A percentile compares a stretch with the other conserved stretches of the same genome.
Conservation (phyloP, 1,284 basidiomycete genomes). For the Wolfiporia cocos region DNA sequence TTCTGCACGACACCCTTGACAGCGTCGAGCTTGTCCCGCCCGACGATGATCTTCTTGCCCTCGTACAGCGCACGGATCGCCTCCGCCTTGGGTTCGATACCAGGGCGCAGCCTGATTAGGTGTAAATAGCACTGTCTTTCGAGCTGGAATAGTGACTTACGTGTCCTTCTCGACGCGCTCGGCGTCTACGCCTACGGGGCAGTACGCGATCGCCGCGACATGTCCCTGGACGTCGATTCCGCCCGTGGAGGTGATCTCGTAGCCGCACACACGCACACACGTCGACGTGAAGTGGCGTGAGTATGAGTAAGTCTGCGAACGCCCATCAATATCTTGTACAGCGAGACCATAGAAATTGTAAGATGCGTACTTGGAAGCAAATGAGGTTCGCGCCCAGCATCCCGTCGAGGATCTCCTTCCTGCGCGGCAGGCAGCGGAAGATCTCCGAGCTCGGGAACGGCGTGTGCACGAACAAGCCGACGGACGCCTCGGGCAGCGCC, state of each 20-base stretch:
- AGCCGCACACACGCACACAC: conserved; percentile 94
- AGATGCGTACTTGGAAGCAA: conserved; percentile 71
- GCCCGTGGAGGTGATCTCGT: conserved; percentile 68
- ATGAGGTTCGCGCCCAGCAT: conserved; percentile 98
- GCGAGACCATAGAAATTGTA: not conserved
- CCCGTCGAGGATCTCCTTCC: conserved; percentile 93
- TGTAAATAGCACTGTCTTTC: not conserved
- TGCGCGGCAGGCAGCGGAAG: conserved; percentile 35
- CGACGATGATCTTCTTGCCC: conserved; percentile 98
- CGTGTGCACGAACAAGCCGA: conserved; percentile 15
- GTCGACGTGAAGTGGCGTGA: conserved; percentile 93
- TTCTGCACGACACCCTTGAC: conserved; percentile 98
- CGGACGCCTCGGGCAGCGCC: conserved; percentile 69
- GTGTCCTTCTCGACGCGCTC: conserved; percentile 83
- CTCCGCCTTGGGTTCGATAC: conserved; percentile 86
- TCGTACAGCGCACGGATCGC: conserved; percentile 84
- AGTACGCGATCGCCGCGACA: conserved; percentile 82
- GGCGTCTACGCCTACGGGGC: conserved; percentile 97
- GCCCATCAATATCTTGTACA: not conserved
- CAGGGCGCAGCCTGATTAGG: conserved; percentile 55
- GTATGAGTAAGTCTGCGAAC: conserved; percentile 84
- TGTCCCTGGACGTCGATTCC: conserved; percentile 92
- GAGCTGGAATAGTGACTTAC: conserved; percentile 32
- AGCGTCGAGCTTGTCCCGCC: conserved; percentile 97
- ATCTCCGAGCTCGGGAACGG: conserved; percentile 8